Conservation (phyloP, 2,329 filamentous ascomycete genomes). For the Aspergillus clavatus region DNA sequence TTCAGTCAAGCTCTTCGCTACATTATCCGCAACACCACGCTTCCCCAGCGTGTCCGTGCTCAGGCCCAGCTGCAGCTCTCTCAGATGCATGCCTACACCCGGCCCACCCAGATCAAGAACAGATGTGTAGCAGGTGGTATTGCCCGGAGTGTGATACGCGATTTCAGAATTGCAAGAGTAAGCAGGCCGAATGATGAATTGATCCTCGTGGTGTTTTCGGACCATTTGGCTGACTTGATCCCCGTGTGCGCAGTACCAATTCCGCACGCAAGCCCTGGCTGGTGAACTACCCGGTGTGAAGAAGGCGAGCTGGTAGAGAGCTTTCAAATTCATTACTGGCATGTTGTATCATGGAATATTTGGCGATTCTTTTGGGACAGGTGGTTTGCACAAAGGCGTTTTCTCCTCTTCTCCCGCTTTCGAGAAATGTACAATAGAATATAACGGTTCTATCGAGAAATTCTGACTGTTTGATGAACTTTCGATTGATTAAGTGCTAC, state of each 20-base stretch:
- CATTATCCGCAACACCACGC: slow-evolving; percentile 85
- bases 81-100: slow-evolving; percentile 94
- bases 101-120: slow-evolving; percentile 89
- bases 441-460: not conserved
- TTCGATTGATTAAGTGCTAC: not conserved
- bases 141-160: slow-evolving; percentile 80
- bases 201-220: not conserved
- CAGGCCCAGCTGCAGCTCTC: slow-evolving; percentile 89
- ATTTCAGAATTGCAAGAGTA: slow-evolving; percentile 89
- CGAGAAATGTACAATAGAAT: slow-evolving; percentile 14
- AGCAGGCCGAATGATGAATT: too few relatives aligned
- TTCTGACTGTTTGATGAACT: not conserved
- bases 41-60: slow-evolving; percentile 74
- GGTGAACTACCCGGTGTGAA: slow-evolving; percentile 86
- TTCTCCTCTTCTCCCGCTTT: slow-evolving; percentile 7
- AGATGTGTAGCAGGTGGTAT: slow-evolving; percentile 90
- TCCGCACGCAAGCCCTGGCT: slow-evolving; percentile 79
- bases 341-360: slow-evolving; percentile 10
- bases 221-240: slow-evolving; percentile 7
- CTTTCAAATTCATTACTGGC: slow-evolving; percentile 2
- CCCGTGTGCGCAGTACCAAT: slow-evolving; percentile 67
- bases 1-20: slow-evolving; percentile 85
- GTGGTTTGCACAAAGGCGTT: slow-evolving; percentile 26
- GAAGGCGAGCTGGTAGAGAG: slow-evolving; percentile 91
- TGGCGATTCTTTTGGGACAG: slow-evolving; percentile 17